phyloP scores from a whole-genome alignment of 2,329 filamentous ascomycete genomes.

The Botryotinia calthae region DNA sequence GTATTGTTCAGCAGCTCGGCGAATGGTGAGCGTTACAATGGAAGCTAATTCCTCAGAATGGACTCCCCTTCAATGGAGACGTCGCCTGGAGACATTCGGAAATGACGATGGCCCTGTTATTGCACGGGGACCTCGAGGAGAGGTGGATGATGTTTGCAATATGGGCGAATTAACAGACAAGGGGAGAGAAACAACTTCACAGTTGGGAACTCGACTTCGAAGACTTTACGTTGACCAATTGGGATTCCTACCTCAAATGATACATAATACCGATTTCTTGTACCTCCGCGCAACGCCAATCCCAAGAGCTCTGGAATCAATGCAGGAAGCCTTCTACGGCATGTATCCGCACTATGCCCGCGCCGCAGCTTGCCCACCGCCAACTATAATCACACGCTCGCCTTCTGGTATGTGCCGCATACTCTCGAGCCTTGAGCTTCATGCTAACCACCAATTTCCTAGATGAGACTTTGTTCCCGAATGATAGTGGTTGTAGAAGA shows the following conservation, averaged over 20 bases:
- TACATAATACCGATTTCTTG: conserved; percentile 56
- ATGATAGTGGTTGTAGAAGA: conserved; percentile 70
- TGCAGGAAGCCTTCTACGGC: conserved; percentile 72
- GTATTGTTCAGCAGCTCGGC: conserved; percentile 77
- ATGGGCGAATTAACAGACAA: conserved; percentile 73
- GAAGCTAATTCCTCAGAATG: conserved; percentile 45
- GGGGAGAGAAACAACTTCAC: conserved; percentile 68
- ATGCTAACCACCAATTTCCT: background rate
- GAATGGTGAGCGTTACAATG: conserved; percentile 63
- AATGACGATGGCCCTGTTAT: conserved; percentile 65
- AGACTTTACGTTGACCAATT: conserved; percentile 73
- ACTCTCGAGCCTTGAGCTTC: background rate
- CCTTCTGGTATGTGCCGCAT: conserved; percentile 41
- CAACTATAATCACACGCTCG: conserved; percentile 64
- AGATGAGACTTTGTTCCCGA: conserved; percentile 79
- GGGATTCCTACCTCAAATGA: conserved; percentile 62
- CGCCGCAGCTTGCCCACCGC: conserved; percentile 53
- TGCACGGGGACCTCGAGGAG: conserved; percentile 63
- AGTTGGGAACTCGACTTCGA: conserved; percentile 65
- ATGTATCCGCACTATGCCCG: conserved; percentile 63
- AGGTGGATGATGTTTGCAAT: conserved; percentile 80
- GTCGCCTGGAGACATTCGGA: conserved; percentile 81
- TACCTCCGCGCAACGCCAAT: conserved; percentile 75
- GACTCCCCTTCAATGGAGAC: conserved; percentile 53
- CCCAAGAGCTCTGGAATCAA: conserved; percentile 71